Evolutionary conservation across 2,329 filamentous ascomycete species (phyloP), one percentile per base, ranked within the genome.

Genomic region (Aspergillus bombycis): DNA sequence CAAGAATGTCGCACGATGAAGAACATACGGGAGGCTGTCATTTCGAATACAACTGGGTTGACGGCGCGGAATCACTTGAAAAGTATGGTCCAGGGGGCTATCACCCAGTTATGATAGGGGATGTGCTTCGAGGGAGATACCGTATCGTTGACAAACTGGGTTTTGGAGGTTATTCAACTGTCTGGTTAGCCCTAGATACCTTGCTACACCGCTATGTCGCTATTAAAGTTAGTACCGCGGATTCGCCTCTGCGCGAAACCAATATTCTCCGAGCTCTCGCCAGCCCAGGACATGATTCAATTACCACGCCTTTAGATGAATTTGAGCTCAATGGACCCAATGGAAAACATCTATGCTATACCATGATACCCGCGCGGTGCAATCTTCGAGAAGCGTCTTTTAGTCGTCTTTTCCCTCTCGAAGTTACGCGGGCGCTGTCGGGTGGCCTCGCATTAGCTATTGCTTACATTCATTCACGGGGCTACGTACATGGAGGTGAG

Each of bases 111-210:
- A 72, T 72, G 68, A 68, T 79, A 28, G 72, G 73, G 2, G 72
- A 77, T 14, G 38, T 73, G 6, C 66, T 78, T 1, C 64, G 75
- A 38, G 64, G 68, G 23, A 62, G 77, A 45, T 82, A 82, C 60
- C 72, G 68, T 7, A 72, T 82, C 48, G 71, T 77, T 1, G 77
- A 79, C 21, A 82, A 82, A 65, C 70, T 82, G 7, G 79, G 79
- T 0, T 80, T 73, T 68, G 79, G 80, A 9, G 72, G 72, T 5
- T 79, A 75, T 65, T 81, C 79, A 4, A 81, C 78, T 0, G 74
- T 81, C 52, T 83, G 78, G 78, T 68, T 81, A 59, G 77, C 78
- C 9, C 73, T 65, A 5, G 79, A 82, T 57, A 68, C 62, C 56
- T 57, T 57, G 1, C 4, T 61, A 0, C 58, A 70, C 3, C 62